Percentiles rank a stretch among this genome's conserved stretches.
Conservation (phyloP, 495 filamentous ascomycete genomes). For the Parathielavia appendiculata region DNA sequence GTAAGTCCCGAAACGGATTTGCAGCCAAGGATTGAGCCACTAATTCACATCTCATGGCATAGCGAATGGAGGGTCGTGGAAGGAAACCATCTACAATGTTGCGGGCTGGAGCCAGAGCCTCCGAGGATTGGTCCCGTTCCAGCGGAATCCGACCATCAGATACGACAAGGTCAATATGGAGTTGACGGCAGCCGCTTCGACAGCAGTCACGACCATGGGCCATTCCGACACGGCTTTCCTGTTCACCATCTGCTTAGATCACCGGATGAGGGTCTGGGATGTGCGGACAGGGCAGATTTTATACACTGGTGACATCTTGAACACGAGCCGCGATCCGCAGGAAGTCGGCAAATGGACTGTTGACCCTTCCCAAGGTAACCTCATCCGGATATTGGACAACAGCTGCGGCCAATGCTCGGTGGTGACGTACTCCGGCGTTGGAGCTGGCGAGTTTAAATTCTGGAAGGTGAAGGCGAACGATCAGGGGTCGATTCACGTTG, state of each 20-base stretch:
- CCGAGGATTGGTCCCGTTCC: conserved; percentile 65
- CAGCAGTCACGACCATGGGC: conserved; percentile 46
- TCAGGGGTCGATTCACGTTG: conserved; percentile 56
- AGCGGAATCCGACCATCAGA: conserved; percentile 57
- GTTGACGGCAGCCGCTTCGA: conserved; percentile 56
- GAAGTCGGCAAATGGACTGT: conserved; percentile 66
- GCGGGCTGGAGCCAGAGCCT: conserved; percentile 70
- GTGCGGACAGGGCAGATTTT: conserved; percentile 65
- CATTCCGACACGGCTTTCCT: conserved; percentile 50
- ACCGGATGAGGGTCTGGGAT: conserved; percentile 84
- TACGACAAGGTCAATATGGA: conserved; percentile 65
- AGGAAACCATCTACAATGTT: conserved; percentile 72
- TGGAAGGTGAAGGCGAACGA: conserved; percentile 70
- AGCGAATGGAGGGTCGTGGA: conserved; percentile 57
- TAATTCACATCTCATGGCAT: background rate
- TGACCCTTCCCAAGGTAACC: conserved; percentile 62
- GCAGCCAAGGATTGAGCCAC: background rate
- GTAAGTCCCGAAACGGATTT: conserved; percentile 40
- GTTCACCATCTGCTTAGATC: conserved; percentile 81
- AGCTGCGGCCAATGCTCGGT: conserved; percentile 64
- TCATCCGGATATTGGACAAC: conserved; percentile 68
- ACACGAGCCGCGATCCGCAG: conserved; percentile 42
- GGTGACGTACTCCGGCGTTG: conserved; percentile 79
- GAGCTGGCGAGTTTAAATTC: conserved; percentile 90
- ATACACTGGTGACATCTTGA: conserved; percentile 66